Base-by-base conservation (phyloP, 768 basidiomycete species). In the Phaeotremella skinneri region DNA sequence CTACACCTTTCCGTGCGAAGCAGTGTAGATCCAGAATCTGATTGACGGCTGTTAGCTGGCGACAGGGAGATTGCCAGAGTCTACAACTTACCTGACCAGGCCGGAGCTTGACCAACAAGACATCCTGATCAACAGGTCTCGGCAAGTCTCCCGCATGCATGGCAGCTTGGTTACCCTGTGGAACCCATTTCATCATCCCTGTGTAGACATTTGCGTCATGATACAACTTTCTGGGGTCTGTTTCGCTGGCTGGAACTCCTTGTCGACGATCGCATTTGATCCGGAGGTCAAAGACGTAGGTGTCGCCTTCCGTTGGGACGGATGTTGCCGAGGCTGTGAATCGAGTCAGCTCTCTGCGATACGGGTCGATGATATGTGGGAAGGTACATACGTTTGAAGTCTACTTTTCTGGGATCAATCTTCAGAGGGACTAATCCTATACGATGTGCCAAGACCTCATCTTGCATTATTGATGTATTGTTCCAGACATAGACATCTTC, bases 391-490 rank as follows among this genome's bases (percentile, higher is more conserved):
- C 78, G 59, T 57, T 72, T 71, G 53, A 67, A 70, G 21, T 83
- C 81, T 61, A 98, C 78, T 21, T 85, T 75, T 13, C 83, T 78
- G 0, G 96, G 92, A 75, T 98, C 89, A 49, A 93, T 81, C 58
- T 89, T 86, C 34, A 99, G 80, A 5, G 96, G 96, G 9, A 98
- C 81, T 25, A 98, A 82, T 2, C 96, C 96, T 2, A 99, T 73
- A n/a, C 96, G 84, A 37, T 94, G 91, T 2, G 91, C 83, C 21
- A 99, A 81, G 2, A 99, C 86, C 76, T 99, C 96, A 76, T 98
- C 94, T 41, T 85, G 89, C 53, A 99, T 85, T 65, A 98, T 88
- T 2, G 86, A 86, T 0, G 91, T 98, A 79, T 99, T 99, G 79
- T 94, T 87, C 85, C 87, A 97, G 1, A 92, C 81, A 75, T 90